Conservation (phyloP, 2,329 filamentous ascomycete genomes). For the Aspergillus jensenii region DNA sequence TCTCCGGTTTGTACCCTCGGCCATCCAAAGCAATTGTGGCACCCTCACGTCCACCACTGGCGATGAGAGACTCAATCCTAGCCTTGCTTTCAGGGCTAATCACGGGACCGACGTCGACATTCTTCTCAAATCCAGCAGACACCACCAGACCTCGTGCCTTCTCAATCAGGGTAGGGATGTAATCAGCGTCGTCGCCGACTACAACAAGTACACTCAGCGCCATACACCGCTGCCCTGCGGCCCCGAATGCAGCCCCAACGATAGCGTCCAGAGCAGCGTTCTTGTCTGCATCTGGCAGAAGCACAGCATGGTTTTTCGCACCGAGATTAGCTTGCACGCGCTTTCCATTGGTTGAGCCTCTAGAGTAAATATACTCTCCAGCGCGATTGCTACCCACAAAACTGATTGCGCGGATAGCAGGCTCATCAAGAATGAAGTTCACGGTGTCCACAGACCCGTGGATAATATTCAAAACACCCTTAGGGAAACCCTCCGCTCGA, state of each 20-base stretch:
- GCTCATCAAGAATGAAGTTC: conserved; percentile 68
- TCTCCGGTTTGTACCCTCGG: conserved; percentile 59
- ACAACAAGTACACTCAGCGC: conserved; percentile 65
- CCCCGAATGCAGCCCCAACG: conserved; percentile 66
- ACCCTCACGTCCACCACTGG: conserved; percentile 62
- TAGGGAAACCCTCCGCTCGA: conserved; percentile 64
- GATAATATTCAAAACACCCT: conserved; percentile 66
- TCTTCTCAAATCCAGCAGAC: conserved; percentile 63
- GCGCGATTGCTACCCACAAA: conserved; percentile 69
- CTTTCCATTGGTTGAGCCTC: conserved; percentile 67
- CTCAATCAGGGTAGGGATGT: conserved; percentile 64
- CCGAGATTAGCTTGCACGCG: conserved; percentile 69
- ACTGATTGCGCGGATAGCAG: conserved; percentile 66
- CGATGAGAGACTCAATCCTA: conserved; percentile 62
- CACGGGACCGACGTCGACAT: conserved; percentile 63
- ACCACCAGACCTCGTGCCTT: conserved; percentile 60
- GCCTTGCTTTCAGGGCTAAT: conserved; percentile 64
- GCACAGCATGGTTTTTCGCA: conserved; percentile 68
- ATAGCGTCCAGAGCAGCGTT: conserved; percentile 67
- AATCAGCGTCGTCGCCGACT: conserved; percentile 65
- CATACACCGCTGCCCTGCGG: conserved; percentile 70
- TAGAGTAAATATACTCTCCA: conserved; percentile 67
- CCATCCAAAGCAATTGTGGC: conserved; percentile 65
- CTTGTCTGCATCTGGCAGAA: conserved; percentile 68
- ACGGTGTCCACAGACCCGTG: conserved; percentile 65